Conservation (phyloP, 140 eudicot genomes). For the Flaveria floridana region DNA sequence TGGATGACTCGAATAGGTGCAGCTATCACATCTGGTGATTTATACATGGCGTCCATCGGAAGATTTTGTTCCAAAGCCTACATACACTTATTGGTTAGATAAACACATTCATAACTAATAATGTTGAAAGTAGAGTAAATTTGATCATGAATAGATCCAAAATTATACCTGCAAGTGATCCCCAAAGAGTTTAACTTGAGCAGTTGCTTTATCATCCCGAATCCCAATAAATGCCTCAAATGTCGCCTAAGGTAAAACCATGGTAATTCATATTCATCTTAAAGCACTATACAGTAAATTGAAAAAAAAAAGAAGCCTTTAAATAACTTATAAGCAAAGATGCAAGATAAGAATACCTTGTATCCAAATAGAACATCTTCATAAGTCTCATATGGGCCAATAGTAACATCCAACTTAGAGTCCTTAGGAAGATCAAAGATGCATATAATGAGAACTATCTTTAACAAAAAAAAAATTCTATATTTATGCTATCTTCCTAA, state of each 20-base stretch:
- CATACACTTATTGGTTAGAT: slow-evolving; percentile 14
- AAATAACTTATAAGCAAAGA: slow-evolving; percentile 2
- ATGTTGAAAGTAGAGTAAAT: slow-evolving; percentile 4
- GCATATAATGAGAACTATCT: slow-evolving; percentile 8
- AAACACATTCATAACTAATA: not conserved
- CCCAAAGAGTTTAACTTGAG: slow-evolving; percentile 84
- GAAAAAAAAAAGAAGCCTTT: not conserved
- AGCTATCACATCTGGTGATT: slow-evolving; percentile 71
- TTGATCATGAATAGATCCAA: slow-evolving; percentile 9
- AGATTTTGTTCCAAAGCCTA: slow-evolving; percentile 95
- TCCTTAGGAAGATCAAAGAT: slow-evolving; percentile 51
- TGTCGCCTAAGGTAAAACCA: slow-evolving; percentile 57
- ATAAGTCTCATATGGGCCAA: slow-evolving; percentile 97
- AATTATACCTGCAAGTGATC: slow-evolving; percentile 64
- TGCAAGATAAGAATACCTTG: slow-evolving; percentile 54
- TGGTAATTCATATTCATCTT: not conserved
- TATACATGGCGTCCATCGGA: slow-evolving; percentile 69
- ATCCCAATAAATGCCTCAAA: slow-evolving; percentile 94
- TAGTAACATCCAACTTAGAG: slow-evolving; percentile 93
- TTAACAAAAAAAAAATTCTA: not conserved
- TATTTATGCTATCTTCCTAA: not conserved
- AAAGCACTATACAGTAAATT: not conserved
- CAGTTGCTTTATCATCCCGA: slow-evolving; percentile 89
- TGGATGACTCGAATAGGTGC: slow-evolving; percentile 97
- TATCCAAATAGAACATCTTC: slow-evolving; percentile 87